Percentiles rank a stretch among this genome's conserved stretches.
Conservation (phyloP, 805 yeast genomes). For the Candida khao-thaluensis region DNA sequence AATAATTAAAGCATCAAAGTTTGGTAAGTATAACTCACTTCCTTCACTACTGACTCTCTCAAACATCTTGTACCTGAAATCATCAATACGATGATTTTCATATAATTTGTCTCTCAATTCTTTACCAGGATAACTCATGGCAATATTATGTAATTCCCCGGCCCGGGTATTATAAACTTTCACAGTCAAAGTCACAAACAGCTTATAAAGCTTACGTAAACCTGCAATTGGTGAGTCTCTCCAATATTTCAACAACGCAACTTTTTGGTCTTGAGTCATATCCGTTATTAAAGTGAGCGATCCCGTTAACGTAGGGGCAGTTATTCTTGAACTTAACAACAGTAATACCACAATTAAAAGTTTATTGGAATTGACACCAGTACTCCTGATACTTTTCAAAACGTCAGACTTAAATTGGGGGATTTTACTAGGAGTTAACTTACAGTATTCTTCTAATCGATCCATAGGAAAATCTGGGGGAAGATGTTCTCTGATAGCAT, state of each 20-base stretch:
- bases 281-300: constrained; percentile 34
- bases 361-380: constrained; percentile 19
- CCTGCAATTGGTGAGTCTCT: constrained; percentile 36
- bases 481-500: constrained; percentile 24
- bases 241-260: constrained; percentile 36
- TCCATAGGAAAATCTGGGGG: constrained; percentile 26
- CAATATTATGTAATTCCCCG: constrained; percentile 32
- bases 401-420: constrained; percentile 26
- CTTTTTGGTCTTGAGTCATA: constrained; percentile 35
- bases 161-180: constrained; percentile 27
- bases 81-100: constrained; percentile 25
- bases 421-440: constrained; percentile 28
- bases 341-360: constrained; percentile 25
- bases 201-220: constrained; percentile 34
- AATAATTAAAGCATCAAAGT: constrained; percentile 45
- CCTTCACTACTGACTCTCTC: constrained; percentile 28
- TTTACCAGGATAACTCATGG: constrained; percentile 38
- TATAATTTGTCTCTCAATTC: constrained; percentile 30
- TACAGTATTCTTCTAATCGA: constrained; percentile 29
- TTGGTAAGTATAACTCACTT: constrained; percentile 32
- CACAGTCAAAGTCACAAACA: constrained; percentile 26
- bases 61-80: constrained; percentile 29
- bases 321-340: constrained; percentile 29
- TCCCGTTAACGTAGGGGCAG: constrained; percentile 34
- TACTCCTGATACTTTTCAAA: constrained; percentile 14